A percentile compares a stretch with the other conserved stretches of the same genome.
phyloP scores from a whole-genome alignment of 2,329 filamentous ascomycete species.

The Sarocladiaceae sp. region DNA sequence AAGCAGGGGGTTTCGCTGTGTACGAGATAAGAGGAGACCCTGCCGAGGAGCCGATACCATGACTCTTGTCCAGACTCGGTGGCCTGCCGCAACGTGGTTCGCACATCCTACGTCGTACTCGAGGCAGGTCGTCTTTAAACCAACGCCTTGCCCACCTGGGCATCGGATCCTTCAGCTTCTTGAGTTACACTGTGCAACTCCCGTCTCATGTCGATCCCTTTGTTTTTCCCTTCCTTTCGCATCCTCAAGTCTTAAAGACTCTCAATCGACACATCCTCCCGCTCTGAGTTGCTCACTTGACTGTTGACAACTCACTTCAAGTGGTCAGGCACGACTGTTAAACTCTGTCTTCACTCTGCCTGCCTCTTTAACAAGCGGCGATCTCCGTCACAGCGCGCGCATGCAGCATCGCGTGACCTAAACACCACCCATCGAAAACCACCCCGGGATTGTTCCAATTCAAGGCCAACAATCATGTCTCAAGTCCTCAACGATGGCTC shows the following conservation, averaged over 20 bases:
- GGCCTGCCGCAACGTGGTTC: not conserved
- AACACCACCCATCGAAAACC: not conserved
- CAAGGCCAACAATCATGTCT: conserved; percentile 2
- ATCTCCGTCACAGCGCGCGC: not conserved
- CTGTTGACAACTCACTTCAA: too few relatives aligned
- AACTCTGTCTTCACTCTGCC: not conserved
- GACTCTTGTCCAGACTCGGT: too few relatives aligned
- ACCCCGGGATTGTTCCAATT: not conserved
- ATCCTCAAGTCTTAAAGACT: not conserved
- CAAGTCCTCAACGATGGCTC: conserved; percentile 5
- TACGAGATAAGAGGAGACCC: not conserved
- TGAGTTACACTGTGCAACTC: not conserved
- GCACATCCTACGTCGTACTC: not conserved
- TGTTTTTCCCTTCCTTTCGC: not conserved
- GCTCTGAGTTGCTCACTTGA: conserved; percentile 4
- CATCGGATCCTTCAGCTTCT: not conserved
- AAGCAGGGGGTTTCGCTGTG: not conserved
- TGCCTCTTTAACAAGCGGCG: not conserved
- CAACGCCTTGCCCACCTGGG: not conserved
- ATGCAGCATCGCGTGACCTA: conserved; percentile 7
- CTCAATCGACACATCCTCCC: not conserved
- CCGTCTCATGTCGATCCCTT: not conserved
- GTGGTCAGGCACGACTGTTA: not conserved
- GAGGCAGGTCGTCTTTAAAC: not conserved
- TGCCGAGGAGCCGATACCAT: not conserved